Evolutionary conservation across 1,139 yeast genomes (phyloP).

Genomic region (Scheffersomyces stambukii): DNA sequence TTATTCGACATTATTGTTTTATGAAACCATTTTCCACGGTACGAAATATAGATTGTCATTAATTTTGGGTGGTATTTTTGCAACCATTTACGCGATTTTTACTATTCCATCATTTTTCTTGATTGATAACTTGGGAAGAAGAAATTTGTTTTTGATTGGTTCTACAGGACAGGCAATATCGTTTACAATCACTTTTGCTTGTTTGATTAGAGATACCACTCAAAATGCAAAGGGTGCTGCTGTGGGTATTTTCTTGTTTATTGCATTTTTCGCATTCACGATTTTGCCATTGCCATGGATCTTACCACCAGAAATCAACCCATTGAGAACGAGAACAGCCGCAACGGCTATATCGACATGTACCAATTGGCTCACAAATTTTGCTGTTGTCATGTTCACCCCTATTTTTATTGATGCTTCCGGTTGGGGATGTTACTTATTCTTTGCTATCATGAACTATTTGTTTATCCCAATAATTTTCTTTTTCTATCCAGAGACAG

Average conservation of each 20-base stretch:
- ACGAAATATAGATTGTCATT: slow-evolving; percentile 48
- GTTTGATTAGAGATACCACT: slow-evolving; percentile 30
- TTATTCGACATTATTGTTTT: slow-evolving; percentile 61
- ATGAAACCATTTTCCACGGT: slow-evolving; percentile 42
- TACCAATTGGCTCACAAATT: slow-evolving; percentile 45
- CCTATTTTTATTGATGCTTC: slow-evolving; percentile 37
- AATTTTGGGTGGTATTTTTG: slow-evolving; percentile 61
- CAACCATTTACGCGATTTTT: slow-evolving; percentile 57
- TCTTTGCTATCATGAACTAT: slow-evolving; percentile 39
- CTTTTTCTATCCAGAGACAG: slow-evolving; percentile 48
- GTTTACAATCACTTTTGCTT: slow-evolving; percentile 39
- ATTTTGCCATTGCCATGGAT: slow-evolving; percentile 58
- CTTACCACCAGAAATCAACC: slow-evolving; percentile 61
- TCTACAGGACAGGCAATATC: slow-evolving; percentile 45
- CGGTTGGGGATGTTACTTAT: slow-evolving; percentile 43
- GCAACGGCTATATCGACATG: slow-evolving; percentile 50
- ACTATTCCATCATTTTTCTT: slow-evolving; percentile 63
- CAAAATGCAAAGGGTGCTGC: slow-evolving; percentile 45
- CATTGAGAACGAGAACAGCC: slow-evolving; percentile 56
- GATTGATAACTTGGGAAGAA: slow-evolving; percentile 64
- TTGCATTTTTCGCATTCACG: slow-evolving; percentile 52
- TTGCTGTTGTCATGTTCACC: slow-evolving; percentile 47
- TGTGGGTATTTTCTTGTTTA: slow-evolving; percentile 51
- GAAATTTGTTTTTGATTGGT: slow-evolving; percentile 53
- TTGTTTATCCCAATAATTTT: slow-evolving; percentile 38